Evolutionary conservation across 179 eudicot genomes (phyloP), one percentile per base, ranked within the genome.

Genomic region (Silene vulgaris): DNA sequence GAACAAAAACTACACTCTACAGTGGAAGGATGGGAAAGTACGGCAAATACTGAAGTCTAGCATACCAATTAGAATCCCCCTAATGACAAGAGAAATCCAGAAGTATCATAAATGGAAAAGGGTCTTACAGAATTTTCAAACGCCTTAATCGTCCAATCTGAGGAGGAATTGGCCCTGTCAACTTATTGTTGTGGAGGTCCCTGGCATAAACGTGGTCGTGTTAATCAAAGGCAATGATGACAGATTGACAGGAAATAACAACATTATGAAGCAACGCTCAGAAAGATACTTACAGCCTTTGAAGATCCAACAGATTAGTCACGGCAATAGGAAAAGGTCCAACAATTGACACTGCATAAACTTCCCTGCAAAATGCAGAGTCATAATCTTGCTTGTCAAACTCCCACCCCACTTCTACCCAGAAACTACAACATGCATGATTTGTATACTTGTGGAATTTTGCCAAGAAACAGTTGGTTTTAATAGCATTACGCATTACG

Each of bases 321-420:
- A 95, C 97, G n/a, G 99, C 97, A 83, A 89, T 90, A 30, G 99
- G 99, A 68, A 95, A 95, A 69, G 99, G 95, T 65, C 99, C 99
- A 60, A 95, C 97, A 76, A 95, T 90, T 67, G 99, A 95, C 67
- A 95, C 99, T 32, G 97, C 99, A 86, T 92, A 95, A 43, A 92
- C 97, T 88, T 90, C 97, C 86, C 96, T 93, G 84, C 78, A 85
- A 81, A 74, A 73, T 71, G 73, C 78, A 69, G 2, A 23, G 2
- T 50, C n/a, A 70, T 4, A 11, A 13, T 5, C 26, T 59, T 5
- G 43, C 69, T 40, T 7, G 11, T 8, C 48, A 40, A 40, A 65
- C 16, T 0, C 16, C 45, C 11, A 23, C 73, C 13, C 23, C 54
- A 5, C n/a, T 11, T 45, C 71, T 43, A 8, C 54, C 40, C 17